Conservation (phyloP, 2,329 filamentous ascomycete species). For the Sarocladium brachiariae region DNA sequence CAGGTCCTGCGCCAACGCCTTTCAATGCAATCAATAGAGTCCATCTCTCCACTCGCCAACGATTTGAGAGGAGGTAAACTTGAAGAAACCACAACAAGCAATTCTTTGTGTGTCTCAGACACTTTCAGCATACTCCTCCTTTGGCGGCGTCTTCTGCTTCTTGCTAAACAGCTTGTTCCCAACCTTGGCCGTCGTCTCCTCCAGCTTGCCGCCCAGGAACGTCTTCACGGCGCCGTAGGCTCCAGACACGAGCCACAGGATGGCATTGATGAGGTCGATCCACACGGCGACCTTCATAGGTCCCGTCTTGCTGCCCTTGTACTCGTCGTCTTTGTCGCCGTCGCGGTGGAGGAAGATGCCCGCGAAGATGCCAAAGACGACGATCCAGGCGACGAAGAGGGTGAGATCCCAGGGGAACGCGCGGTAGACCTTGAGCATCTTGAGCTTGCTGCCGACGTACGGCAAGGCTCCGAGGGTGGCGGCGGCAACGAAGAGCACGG, state of each 20-base stretch:
- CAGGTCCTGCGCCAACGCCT: background rate
- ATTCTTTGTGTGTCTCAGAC: slow-evolving; percentile 16
- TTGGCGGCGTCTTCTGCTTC: slow-evolving; percentile 21
- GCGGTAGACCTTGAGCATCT: slow-evolving; percentile 32
- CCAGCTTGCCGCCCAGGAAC: slow-evolving; percentile 33
- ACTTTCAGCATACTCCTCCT: slow-evolving; percentile 24
- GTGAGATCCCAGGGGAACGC: slow-evolving; percentile 37
- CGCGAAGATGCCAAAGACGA: slow-evolving; percentile 66
- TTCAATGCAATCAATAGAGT: background rate
- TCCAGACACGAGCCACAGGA: slow-evolving; percentile 54
- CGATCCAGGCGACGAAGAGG: slow-evolving; percentile 49
- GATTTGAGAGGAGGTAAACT: too few species aligned
- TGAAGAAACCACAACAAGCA: too few species aligned
- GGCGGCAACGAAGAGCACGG: slow-evolving; percentile 33
- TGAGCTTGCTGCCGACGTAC: slow-evolving; percentile 24
- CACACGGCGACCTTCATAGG: slow-evolving; percentile 67
- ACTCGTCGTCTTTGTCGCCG: slow-evolving; percentile 43
- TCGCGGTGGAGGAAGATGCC: slow-evolving; percentile 59
- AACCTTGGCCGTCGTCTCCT: slow-evolving; percentile 29
- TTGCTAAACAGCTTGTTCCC: slow-evolving; percentile 31
- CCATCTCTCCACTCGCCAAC: background rate
- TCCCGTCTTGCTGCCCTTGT: slow-evolving; percentile 35
- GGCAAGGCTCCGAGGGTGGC: slow-evolving; percentile 30
- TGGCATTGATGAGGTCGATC: slow-evolving; percentile 60
- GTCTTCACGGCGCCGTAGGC: slow-evolving; percentile 40